Base-by-base conservation (phyloP, 176 grass and related monocot genomes). In the Triticum monococcum region DNA sequence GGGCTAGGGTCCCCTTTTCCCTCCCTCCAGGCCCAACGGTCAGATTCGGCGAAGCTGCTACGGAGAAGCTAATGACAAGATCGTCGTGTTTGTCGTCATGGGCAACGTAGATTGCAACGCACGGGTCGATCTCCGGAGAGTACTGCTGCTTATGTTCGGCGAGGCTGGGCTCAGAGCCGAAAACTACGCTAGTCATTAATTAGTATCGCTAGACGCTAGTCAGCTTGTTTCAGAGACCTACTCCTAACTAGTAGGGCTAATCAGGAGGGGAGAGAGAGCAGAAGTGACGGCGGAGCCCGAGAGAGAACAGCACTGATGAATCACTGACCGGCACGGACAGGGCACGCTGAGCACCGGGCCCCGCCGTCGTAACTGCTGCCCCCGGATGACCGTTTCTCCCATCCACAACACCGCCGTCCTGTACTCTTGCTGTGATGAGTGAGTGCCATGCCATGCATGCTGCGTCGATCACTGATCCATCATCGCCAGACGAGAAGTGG, bases 11-110 rank as follows among this genome's bases (percentile, higher is more conserved):
- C 4, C 36, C 50, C 23, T 24, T 41, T 72, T 7, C 0, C 52
- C 5, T 13, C 81, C 81, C 5, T 13, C 81, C 81, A 38, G 68
- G 81, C 13, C 84, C 84, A 86, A 90, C 84, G 84, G 88, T 90
- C 79, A 61, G 72, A 90, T 86, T 82, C 71, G 81, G 82, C 84
- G 61, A 86, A 70, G 62, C 79, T 56, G 72, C 71, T 65, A 64
- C 74, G 56, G 56, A 22, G n/a, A n/a, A n/a, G 31, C 64, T 71
- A 67, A 43, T 70, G 86, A 18, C 54, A 20, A 35, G n/a, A 30
- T 36, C 4, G 62, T 17, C 4, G 46, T n/a, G 31, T 6, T 23
- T 64, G 78, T 56, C 83, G 72, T 90, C 63, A 83, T 85, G 45
- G 45, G 60, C 45, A 13, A 18, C 50, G 14, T 41, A 45, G 79